Conservation (phyloP, 2,329 filamentous ascomycete species). For the Drechslerella stenobrocha region DNA sequence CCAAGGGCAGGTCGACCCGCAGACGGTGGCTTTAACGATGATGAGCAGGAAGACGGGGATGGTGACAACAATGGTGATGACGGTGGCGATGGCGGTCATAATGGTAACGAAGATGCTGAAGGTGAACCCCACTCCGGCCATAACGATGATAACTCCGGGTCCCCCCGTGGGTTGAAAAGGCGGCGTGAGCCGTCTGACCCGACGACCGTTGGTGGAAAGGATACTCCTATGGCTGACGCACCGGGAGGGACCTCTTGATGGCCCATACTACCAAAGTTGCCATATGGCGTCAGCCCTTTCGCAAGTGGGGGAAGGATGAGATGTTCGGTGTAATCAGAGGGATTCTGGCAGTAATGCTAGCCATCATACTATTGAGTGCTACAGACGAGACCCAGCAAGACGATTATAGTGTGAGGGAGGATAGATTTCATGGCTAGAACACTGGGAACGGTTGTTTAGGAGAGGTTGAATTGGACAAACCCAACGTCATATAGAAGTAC, state of each 20-base stretch:
- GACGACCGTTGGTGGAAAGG: conserved; percentile 17
- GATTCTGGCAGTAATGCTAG: conserved; percentile 2
- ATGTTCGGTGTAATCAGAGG: conserved; percentile 5
- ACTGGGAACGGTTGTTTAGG: conserved; percentile 12
- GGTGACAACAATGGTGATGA: conserved; percentile 1
- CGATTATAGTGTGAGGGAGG: conserved; percentile 12
- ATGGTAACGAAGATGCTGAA: conserved; percentile 4
- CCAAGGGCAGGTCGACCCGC: not conserved
- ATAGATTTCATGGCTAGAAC: conserved; percentile 13
- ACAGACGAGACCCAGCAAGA: conserved; percentile 20
- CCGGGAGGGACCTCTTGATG: conserved; percentile 3
- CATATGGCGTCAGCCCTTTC: not conserved
- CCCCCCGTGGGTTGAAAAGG: conserved; percentile 28
- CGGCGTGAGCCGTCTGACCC: conserved; percentile 27
- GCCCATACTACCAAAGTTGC: conserved; percentile 3
- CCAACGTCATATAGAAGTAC: not conserved
- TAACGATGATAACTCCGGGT: conserved; percentile 4
- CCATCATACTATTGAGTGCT: conserved; percentile 14
- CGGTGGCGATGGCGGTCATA: not conserved
- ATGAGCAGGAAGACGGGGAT: conserved; percentile 2
- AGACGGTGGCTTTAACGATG: conserved; percentile 7
- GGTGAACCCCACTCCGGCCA: conserved; percentile 17
- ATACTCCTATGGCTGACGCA: conserved; percentile 36
- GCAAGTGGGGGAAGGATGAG: not conserved
- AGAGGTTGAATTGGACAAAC: not conserved